Base-by-base conservation (phyloP, 805 yeast genomes). In the Lachancea waltii region DNA sequence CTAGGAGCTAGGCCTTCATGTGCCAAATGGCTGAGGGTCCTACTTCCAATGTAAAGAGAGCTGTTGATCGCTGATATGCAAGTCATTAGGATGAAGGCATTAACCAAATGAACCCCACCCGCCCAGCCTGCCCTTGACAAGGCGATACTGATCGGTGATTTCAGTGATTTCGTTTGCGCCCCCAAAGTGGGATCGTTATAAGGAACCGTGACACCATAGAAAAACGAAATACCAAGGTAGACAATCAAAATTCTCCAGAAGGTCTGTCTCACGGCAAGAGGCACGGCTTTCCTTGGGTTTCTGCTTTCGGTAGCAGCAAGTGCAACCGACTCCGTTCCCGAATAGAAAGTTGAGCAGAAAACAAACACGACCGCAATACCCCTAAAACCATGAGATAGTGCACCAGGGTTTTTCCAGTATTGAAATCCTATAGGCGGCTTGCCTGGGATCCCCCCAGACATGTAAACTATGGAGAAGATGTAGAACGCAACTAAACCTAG, bases 401-500 rank as follows among this genome's bases (percentile, higher is more conserved):
- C 72, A 47, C 77, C 77, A 9, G 77, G 77, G 42, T 60, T 39
- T 11, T 22, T 13, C 28, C 35, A 33, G 22, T 33, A 33, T 7
- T 33, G 35, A 20, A 33, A 33, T 7, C 35, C 35, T 22, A 33
- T 13, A 42, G 77, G 68, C 35, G 72, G 73, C 32, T 53, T 35
- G 46, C 36, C 53, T 53, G 52, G 64, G 32, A 75, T 79, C 45
- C 82, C 82, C 42, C 83, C 83, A 50, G 76, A 72, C 46, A 77
- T 74, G 47, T 77, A 72, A 26, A 74, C 67, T 51, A 73, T 59
- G 46, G 78, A 72, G 33, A 72, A 58, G 26, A 79, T 53, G 42
- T 79, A 74, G 42, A 77, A 64, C 13, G 85, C 84, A 21, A 77
- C 53, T 50, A 81, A 69, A 27, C 83, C 73, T 35, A 80, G 43